Percentiles rank a stretch among this genome's conserved stretches.
Conservation (phyloP, 2,329 filamentous ascomycete species). For the Neofusicoccum sp. region DNA sequence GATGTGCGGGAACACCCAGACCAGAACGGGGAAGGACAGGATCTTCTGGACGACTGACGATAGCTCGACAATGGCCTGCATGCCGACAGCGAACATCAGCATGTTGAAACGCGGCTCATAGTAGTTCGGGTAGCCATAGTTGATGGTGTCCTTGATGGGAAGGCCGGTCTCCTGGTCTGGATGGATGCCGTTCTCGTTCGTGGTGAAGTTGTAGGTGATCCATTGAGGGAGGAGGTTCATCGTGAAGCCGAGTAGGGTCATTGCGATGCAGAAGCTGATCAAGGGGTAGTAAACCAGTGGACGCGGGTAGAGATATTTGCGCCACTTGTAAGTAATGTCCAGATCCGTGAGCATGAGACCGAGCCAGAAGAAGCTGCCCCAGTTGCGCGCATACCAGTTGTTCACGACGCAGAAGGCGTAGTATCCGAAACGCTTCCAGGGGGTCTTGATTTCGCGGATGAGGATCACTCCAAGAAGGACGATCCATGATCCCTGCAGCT, state of each 20-base stretch:
- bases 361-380: slow-evolving; percentile 51
- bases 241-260: slow-evolving; percentile 37
- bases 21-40: slow-evolving; percentile 43
- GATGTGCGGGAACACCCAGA: slow-evolving; percentile 51
- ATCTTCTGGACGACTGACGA: slow-evolving; percentile 44
- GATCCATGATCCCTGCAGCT: slow-evolving; percentile 52
- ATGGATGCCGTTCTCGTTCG: slow-evolving; percentile 47
- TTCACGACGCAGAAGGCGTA: slow-evolving; percentile 48
- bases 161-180: slow-evolving; percentile 45
- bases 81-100: slow-evolving; percentile 44
- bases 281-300: slow-evolving; percentile 42
- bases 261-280: slow-evolving; percentile 34
- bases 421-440: slow-evolving; percentile 51
- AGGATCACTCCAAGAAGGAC: slow-evolving; percentile 47
- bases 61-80: slow-evolving; percentile 42
- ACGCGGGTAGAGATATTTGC: slow-evolving; percentile 40
- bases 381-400: slow-evolving; percentile 52
- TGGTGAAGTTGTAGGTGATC: slow-evolving; percentile 41
- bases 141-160: slow-evolving; percentile 37
- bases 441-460: slow-evolving; percentile 48
- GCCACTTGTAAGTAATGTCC: slow-evolving; percentile 51
- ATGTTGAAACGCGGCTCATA: slow-evolving; percentile 48
- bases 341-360: slow-evolving; percentile 50
- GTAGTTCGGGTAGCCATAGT: slow-evolving; percentile 47
- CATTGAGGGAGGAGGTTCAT: slow-evolving; percentile 43